Percentiles rank a stretch among this genome's conserved stretches.
Conservation (phyloP, 208 protist genomes). For the Angomonas deanei region DNA sequence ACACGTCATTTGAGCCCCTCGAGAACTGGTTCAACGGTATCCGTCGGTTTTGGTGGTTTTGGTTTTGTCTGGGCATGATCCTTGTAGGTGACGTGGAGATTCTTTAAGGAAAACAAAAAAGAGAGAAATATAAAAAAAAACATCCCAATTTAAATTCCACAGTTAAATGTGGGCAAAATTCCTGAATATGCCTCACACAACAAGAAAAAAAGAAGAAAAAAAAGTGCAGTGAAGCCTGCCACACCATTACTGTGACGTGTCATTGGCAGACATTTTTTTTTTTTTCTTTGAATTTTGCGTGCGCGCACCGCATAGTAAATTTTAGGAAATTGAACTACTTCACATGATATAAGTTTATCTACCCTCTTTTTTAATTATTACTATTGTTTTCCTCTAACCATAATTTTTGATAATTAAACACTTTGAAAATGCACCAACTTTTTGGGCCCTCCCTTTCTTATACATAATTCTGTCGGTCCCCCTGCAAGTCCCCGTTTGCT, state of each 20-base stretch:
- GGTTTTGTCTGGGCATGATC: constrained; percentile 70
- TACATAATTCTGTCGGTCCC: too few relatives aligned
- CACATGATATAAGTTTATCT: constrained; percentile 2
- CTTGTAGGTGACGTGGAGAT: constrained; percentile 82
- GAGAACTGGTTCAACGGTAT: constrained; percentile 50
- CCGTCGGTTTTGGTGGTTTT: constrained; percentile 80
- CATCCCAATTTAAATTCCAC: neutral
- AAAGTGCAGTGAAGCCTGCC: too few relatives aligned
- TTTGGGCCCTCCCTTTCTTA: too few relatives aligned
- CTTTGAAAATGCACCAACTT: neutral
- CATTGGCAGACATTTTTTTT: too few relatives aligned
- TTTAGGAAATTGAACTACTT: too few relatives aligned
- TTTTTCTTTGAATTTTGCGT: neutral
- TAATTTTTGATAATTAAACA: constrained; percentile 1
- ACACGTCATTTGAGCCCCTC: constrained; percentile 51
- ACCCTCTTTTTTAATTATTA: neutral
- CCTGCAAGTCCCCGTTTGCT: too few relatives aligned
- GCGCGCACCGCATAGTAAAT: neutral
- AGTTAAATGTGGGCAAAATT: neutral
- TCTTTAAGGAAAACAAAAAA: constrained; percentile 22
- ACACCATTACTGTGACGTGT: too few relatives aligned
- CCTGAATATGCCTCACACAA: too few relatives aligned
- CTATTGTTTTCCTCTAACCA: constrained; percentile 1
- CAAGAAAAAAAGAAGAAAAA: neutral
- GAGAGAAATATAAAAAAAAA: neutral